Base-by-base conservation (phyloP, 805 yeast species). In the Debaryomyces maramus region DNA sequence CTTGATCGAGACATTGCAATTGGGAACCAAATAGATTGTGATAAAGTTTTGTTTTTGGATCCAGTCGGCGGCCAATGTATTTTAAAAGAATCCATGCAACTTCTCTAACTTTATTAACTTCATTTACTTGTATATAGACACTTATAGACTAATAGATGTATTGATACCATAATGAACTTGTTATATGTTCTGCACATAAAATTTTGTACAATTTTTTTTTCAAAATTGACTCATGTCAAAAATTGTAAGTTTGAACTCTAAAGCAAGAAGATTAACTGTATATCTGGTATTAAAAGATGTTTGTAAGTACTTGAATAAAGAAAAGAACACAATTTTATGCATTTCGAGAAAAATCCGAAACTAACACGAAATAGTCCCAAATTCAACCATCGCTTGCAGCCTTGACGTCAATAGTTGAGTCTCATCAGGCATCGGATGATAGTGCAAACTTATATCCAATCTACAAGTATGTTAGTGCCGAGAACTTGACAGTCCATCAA, bases 401-500 rank as follows among this genome's bases (percentile, higher is more conserved):
- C 13, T 54, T 70, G 37, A 45, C 32, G 18, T 36, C 56, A 14
- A 49, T 63, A 29, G 58, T 65, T 32, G 55, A 52, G 20, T 20
- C 47, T 9, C 53, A 56, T 16, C 32, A 37, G 14, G 27, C 30
- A 1, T 38, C 32, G 8, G 42, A 42, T 18, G 33, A 34, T 20
- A 45, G 45, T 20, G 82, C 83, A 30, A 91, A 89, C 58, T 65
- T 88, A 54, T 88, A 85, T 56, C 97, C 97, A 3, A 80, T 93
- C 10, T 88, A 77, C 64, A 75, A 86, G 17, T 81, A 78, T 45
- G 77, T 88, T 47, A 75, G 84, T 4, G 81, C 88, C 7, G 90
- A 86, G 42, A 83, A 84, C 45, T 64, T 89, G 55, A 88, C 95
- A 3, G 96, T 97, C 3, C 96, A 90, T 54, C 78, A 80, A 45